Conservation (phyloP, 2,329 filamentous ascomycete species). For the Taxawa tesnikishii region DNA sequence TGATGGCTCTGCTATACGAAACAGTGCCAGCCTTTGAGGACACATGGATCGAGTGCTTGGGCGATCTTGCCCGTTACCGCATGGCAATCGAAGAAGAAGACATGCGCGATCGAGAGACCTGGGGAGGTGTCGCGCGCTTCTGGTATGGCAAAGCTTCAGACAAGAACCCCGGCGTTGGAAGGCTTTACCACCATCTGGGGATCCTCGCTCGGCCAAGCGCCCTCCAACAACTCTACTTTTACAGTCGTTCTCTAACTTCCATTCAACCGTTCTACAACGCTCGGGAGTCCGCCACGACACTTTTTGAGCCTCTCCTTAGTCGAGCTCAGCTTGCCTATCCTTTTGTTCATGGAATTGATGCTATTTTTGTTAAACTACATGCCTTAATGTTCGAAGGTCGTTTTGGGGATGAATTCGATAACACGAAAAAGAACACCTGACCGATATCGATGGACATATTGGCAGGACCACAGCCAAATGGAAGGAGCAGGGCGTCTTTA, state of each 20-base stretch:
- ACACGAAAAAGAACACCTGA: slow-evolving; percentile 37
- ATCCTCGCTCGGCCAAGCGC: slow-evolving; percentile 61
- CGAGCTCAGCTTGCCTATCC: slow-evolving; percentile 20
- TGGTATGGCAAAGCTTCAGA: slow-evolving; percentile 84
- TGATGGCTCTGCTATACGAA: slow-evolving; percentile 79
- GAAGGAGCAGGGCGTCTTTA: slow-evolving; percentile 45
- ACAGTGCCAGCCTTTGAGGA: slow-evolving; percentile 73
- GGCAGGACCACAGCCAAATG: slow-evolving; percentile 37
- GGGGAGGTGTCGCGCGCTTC: slow-evolving; percentile 65
- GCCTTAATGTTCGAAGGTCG: slow-evolving; percentile 50
- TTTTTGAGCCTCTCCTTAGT: slow-evolving; percentile 34
- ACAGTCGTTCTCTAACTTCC: slow-evolving; percentile 58
- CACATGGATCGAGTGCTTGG: slow-evolving; percentile 88
- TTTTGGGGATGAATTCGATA: slow-evolving; percentile 33
- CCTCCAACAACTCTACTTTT: slow-evolving; percentile 61
- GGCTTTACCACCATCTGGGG: slow-evolving; percentile 80
- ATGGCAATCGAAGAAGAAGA: slow-evolving; percentile 85
- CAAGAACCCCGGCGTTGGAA: slow-evolving; percentile 59
- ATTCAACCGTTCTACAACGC: slow-evolving; percentile 55
- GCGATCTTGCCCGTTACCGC: slow-evolving; percentile 70
- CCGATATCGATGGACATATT: slow-evolving; percentile 46
- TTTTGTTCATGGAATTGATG: slow-evolving; percentile 37
- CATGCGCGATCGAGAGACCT: slow-evolving; percentile 60
- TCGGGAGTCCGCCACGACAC: slow-evolving; percentile 55
- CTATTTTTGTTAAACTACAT: slow-evolving; percentile 50